Evolutionary conservation across 352 stramenopile genomes (phyloP).

Genomic region (Globisporangium iwayamae): DNA sequence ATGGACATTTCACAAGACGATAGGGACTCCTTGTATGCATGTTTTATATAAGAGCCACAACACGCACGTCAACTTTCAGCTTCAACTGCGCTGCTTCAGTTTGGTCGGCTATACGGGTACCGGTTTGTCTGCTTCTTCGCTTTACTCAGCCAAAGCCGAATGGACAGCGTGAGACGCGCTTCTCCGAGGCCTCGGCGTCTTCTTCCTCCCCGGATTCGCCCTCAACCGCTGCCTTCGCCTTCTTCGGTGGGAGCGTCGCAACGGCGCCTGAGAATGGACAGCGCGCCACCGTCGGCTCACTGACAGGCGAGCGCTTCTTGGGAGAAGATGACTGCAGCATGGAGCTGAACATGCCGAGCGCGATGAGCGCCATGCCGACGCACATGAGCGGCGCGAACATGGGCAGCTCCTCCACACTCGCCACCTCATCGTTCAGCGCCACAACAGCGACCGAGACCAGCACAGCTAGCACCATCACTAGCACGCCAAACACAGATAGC

Average conservation of each 20-base stretch:
- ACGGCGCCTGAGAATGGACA: slow-evolving; percentile 17
- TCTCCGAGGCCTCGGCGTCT: slow-evolving; percentile 36
- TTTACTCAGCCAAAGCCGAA: slow-evolving; percentile 40
- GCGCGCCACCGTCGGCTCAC: slow-evolving; percentile 5
- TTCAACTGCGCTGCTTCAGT: not conserved
- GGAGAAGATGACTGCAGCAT: slow-evolving; percentile 28
- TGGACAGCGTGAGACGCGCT: slow-evolving; percentile 56
- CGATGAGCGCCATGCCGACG: slow-evolving; percentile 50
- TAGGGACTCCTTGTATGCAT: not conserved
- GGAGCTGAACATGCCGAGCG: slow-evolving; percentile 38
- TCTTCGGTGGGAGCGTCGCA: slow-evolving; percentile 3
- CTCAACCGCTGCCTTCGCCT: not conserved
- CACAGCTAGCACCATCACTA: slow-evolving; percentile 49
- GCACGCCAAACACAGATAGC: slow-evolving; percentile 46
- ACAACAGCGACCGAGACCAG: slow-evolving; percentile 51
- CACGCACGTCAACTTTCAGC: not conserved
- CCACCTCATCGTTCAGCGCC: slow-evolving; percentile 33
- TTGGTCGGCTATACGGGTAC: not conserved
- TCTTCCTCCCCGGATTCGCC: slow-evolving; percentile 22
- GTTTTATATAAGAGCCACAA: not conserved
- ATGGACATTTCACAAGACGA: too few species aligned
- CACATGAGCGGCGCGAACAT: slow-evolving; percentile 70
- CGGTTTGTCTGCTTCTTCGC: not conserved
- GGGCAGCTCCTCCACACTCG: slow-evolving; percentile 50
- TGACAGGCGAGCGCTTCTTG: slow-evolving; percentile 19